These are phyloP conservation scores for Lactarius tabidus DNA, from an alignment of 768 basidiomycete genomes.

Conservation along the genomic window DNA sequence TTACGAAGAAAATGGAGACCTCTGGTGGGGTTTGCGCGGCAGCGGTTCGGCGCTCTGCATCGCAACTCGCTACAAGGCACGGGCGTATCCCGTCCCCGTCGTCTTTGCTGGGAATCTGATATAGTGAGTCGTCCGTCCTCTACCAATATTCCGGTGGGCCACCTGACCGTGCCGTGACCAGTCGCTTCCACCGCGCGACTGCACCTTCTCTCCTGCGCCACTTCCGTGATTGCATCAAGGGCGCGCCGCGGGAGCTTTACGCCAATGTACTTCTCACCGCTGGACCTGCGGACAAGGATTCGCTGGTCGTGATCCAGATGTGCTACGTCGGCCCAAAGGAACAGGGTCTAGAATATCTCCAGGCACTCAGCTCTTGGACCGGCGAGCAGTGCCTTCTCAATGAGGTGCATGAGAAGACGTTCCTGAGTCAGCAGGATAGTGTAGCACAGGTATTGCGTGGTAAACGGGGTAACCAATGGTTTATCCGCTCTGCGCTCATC, in stretches of 20 bases:
- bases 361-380: conserved; percentile 86
- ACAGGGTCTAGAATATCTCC: conserved; percentile 70
- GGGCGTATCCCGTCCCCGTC: conserved; percentile 83
- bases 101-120: conserved; percentile 92
- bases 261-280: conserved; percentile 89
- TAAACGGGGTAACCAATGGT: conserved; percentile 84
- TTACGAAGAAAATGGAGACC: conserved; percentile 43
- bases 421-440: conserved; percentile 86
- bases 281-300: conserved; percentile 78
- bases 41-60: conserved; percentile 82
- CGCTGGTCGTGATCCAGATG: conserved; percentile 87
- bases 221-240: conserved; percentile 90
- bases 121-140: conserved; percentile 53
- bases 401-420: conserved; percentile 87
- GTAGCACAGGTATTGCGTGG: conserved; percentile 86
- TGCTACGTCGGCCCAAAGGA: conserved; percentile 80
- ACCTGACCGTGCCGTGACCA: conserved; percentile 33
- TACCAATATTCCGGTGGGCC: not conserved
- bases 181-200: conserved; percentile 84
- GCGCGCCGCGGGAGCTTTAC: conserved; percentile 82
- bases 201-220: conserved; percentile 86
- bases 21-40: conserved; percentile 86
- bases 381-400: conserved; percentile 83
- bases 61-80: conserved; percentile 84
- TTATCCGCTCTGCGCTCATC: conserved; percentile 82